A percentile compares a stretch with the other conserved stretches of the same genome.
Evolutionary conservation across 176 grass and related monocot species (phyloP).

Genomic region (Thalia dealbata): DNA sequence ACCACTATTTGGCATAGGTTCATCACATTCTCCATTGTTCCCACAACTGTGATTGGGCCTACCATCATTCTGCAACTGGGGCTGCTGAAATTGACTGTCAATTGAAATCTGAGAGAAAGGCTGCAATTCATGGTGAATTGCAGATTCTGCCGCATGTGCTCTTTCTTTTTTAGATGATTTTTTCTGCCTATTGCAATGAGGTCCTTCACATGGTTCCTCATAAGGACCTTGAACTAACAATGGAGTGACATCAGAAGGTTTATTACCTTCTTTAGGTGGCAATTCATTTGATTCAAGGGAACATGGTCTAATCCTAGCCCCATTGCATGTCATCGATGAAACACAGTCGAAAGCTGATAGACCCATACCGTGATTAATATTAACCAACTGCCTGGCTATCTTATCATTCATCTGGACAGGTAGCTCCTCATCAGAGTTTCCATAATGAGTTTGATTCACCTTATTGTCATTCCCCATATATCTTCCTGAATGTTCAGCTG

Average conservation of each 20-base stretch:
- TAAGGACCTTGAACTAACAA: conserved; percentile 26
- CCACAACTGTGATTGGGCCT: background rate
- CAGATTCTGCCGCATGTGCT: conserved; percentile 23
- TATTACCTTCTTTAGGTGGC: background rate
- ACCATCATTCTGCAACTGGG: conserved; percentile 1
- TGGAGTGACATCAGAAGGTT: conserved; percentile 25
- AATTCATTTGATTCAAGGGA: conserved; percentile 8
- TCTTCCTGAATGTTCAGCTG: conserved; percentile 13
- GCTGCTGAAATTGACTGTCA: background rate
- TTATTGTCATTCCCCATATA: background rate
- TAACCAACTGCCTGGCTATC: background rate
- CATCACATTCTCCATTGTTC: background rate
- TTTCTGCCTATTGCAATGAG: conserved; percentile 24
- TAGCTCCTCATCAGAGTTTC: conserved; percentile 15
- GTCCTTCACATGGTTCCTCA: conserved; percentile 24
- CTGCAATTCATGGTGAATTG: conserved; percentile 20
- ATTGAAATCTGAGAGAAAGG: conserved; percentile 16
- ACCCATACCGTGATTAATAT: background rate
- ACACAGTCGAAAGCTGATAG: background rate
- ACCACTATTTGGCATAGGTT: background rate
- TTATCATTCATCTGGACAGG: conserved; percentile 22
- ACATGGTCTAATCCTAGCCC: conserved; percentile 21
- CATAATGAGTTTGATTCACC: conserved; percentile 12
- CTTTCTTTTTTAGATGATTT: conserved; percentile 20
- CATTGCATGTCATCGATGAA: background rate